phyloP scores from a whole-genome alignment of 1,139 yeast genomes.

The Hyphopichia burtonii region DNA sequence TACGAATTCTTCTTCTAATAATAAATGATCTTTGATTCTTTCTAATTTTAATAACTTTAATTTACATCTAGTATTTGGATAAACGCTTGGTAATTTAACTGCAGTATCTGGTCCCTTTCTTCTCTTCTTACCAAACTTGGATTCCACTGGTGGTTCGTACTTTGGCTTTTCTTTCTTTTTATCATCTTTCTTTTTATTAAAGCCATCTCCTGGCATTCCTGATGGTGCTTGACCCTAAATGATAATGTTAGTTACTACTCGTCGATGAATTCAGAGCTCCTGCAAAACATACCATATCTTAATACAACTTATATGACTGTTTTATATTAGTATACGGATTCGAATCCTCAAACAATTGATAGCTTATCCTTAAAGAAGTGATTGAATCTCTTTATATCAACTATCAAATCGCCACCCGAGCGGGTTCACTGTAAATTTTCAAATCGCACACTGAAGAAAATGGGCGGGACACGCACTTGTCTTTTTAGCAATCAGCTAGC shows the following conservation, averaged over 20 bases:
- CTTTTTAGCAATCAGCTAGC: neutral
- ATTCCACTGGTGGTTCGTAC: slow-evolving; percentile 97
- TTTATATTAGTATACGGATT: too few relatives aligned
- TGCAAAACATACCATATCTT: neutral
- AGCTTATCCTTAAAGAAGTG: too few relatives aligned
- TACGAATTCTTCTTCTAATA: slow-evolving; percentile 94
- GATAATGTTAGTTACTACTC: neutral
- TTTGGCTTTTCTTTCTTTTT: slow-evolving; percentile 86
- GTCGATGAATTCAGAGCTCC: too few relatives aligned
- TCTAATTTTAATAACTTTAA: slow-evolving; percentile 88
- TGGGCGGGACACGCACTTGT: neutral
- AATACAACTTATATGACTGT: neutral
- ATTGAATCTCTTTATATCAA: too few relatives aligned
- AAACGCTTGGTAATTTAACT: slow-evolving; percentile 82
- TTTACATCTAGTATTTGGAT: slow-evolving; percentile 93
- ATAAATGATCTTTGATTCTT: slow-evolving; percentile 92
- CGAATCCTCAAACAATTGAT: too few relatives aligned
- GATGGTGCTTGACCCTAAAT: slow-evolving; percentile 78
- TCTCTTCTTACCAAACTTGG: slow-evolving; percentile 86
- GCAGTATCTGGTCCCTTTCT: slow-evolving; percentile 91
- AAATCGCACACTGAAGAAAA: neutral
- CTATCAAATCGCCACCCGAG: slow-evolving; percentile 2
- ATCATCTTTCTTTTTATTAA: slow-evolving; percentile 70
- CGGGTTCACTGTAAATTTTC: neutral
- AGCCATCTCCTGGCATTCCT: slow-evolving; percentile 60